Evolutionary conservation across 225 moss, liverwort and hornwort genomes (phyloP), one percentile per base, ranked within the genome.

Genomic region (Antitrichia curtipendula): DNA sequence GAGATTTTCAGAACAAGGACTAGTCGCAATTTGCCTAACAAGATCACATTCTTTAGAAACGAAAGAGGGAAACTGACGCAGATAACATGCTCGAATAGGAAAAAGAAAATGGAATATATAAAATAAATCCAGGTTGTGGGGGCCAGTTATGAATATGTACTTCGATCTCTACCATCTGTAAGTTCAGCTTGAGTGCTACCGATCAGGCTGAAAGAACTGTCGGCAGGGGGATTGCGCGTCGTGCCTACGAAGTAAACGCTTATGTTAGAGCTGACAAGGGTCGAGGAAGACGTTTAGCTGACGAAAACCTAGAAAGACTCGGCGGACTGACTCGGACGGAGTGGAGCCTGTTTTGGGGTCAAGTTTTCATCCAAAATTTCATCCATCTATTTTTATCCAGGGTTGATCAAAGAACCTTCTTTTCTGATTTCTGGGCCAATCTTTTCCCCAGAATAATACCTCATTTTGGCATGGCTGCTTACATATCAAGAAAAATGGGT

Each of bases 401-500:
- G n/a, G n/a, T n/a, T n/a, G n/a, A n/a, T n/a, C 16, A 36, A 52
- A 36, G 36, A 23, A 49, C 8, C 8, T 34, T 32, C 52, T 52
- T 75, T 23, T 52, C 10, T 24, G 4, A 54, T 23, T n/a, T 34
- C 5, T 21, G 34, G 21, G 13, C 34, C 50, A 53, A 23, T 36
- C 14, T 14, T 54, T 76, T 21, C 5, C 0, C 18, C 6, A 12
- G 20, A 73, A 17, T 47, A 29, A 17, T 19, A 74, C 31, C 19
- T 20, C 49, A 12, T 36, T 22, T 52, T 2, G 31, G 10, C 47
- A 47, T 75, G 50, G 13, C 13, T 52, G 9, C 12, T 32, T 19
- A 2, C 1, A 13, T 23, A 22, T 5, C 14, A 23, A 36, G 36
- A 23, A 23, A 50, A 54, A 16, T 0, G 1, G 10, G 16, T 16